Conservation (phyloP, 768 basidiomycete species). For the Amanita subjunquillea region DNA sequence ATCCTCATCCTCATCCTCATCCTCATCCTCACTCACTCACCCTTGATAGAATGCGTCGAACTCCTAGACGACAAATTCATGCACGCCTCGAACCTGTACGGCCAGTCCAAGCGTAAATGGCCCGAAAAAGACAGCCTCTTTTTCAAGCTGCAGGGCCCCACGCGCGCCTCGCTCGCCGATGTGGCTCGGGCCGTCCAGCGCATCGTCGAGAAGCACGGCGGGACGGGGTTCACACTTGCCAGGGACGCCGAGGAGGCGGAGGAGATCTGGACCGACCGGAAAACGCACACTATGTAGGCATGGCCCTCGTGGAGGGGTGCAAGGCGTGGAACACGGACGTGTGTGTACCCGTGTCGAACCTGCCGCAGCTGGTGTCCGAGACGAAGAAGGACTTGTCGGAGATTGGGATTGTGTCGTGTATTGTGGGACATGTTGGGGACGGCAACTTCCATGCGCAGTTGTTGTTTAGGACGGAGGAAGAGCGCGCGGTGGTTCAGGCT, state of each 20-base stretch:
- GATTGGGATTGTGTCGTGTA: conserved; percentile 46
- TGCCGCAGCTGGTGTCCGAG: conserved; percentile 55
- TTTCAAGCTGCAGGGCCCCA: conserved; percentile 80
- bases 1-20: neutral
- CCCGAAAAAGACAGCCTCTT: conserved; percentile 63
- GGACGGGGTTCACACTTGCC: conserved; percentile 57
- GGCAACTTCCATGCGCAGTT: conserved; percentile 44
- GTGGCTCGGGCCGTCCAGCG: conserved; percentile 47
- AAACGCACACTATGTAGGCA: conserved; percentile 49
- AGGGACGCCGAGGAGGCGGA: conserved; percentile 52
- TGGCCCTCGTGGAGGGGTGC: conserved; percentile 47
- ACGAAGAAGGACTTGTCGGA: conserved; percentile 61
- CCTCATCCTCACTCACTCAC: no score
- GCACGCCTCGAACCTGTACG: conserved; percentile 46
- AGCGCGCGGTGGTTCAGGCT: conserved; percentile 28
- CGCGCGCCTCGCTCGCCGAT: conserved; percentile 46
- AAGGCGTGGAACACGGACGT: conserved; percentile 70
- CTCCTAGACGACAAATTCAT: conserved; percentile 68
- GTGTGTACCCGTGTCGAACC: conserved; percentile 58
- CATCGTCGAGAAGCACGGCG: conserved; percentile 56
- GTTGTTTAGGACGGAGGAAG: conserved; percentile 48
- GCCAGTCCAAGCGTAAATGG: conserved; percentile 44
- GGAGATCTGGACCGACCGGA: conserved; percentile 66
- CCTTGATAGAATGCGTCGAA: conserved; percentile 65
- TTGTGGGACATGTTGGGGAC: conserved; percentile 75